phyloP scores from a whole-genome alignment of 1,284 basidiomycete genomes.

The Xerocomus amazonicus region DNA sequence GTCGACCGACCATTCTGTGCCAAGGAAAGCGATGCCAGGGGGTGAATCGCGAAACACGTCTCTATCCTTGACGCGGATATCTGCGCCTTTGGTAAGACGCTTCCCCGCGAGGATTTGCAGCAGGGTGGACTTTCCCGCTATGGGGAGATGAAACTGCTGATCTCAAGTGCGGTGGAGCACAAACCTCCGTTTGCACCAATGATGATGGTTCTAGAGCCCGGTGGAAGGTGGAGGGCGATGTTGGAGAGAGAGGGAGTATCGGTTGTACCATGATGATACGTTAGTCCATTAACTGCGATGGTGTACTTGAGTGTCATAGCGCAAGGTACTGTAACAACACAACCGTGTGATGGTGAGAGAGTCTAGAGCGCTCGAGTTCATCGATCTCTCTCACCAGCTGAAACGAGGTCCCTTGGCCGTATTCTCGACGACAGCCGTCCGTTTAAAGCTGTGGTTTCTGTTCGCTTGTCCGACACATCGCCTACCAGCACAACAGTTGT shows the following conservation, averaged over 20 bases:
- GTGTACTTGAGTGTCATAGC: conserved; percentile 21
- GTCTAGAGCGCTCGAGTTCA: no score
- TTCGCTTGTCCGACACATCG: no score
- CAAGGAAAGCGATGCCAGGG: conserved; percentile 83
- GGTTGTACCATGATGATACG: conserved; percentile 54
- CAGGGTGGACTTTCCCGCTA: conserved; percentile 93
- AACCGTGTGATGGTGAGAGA: no score
- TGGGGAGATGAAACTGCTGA: neutral
- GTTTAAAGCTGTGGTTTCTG: no score
- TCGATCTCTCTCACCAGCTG: no score
- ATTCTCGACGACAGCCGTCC: no score
- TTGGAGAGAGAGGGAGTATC: conserved; percentile 54
- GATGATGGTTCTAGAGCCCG: conserved; percentile 77
- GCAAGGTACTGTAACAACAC: no score
- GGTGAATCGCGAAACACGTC: conserved; percentile 83
- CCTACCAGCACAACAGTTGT: no score
- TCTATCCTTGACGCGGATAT: conserved; percentile 69
- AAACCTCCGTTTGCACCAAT: conserved; percentile 90
- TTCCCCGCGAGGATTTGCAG: conserved; percentile 95
- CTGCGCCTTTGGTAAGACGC: conserved; percentile 68
- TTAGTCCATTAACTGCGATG: conserved; percentile 58
- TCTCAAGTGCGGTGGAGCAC: conserved; percentile 19
- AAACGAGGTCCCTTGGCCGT: no score
- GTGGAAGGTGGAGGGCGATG: conserved; percentile 63
- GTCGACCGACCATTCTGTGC: conserved; percentile 76